Conservation (phyloP, 148 eudicot species). For the Tetragonia tetragonoides region DNA sequence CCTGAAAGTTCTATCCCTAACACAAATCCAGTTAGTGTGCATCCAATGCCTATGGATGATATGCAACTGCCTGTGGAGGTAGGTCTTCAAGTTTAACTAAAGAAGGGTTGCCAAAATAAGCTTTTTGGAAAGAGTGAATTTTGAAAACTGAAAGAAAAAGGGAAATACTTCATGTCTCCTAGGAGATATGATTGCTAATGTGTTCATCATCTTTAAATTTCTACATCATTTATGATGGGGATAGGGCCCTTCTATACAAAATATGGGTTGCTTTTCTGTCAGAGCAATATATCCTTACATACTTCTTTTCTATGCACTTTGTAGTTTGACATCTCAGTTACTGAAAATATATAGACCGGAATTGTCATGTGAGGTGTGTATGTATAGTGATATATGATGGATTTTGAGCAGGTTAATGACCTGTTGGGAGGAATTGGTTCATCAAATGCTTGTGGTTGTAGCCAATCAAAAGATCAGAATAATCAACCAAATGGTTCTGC, state of each 20-base stretch:
- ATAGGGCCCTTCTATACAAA: background rate
- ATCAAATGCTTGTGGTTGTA: constrained; percentile 39
- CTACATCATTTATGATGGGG: background rate
- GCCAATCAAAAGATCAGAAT: constrained; percentile 38
- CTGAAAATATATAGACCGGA: background rate
- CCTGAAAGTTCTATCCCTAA: constrained; percentile 30
- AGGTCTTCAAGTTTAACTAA: background rate
- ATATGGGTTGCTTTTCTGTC: background rate
- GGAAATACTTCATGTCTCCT: background rate
- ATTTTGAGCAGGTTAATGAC: constrained; percentile 28
- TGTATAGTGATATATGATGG: background rate
- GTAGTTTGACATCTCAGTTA: constrained; percentile 3
- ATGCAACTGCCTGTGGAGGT: constrained; percentile 47
- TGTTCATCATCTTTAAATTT: background rate
- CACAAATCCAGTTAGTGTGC: constrained; percentile 42
- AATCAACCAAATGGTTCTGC: constrained; percentile 25
- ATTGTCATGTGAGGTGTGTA: background rate
- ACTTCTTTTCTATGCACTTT: background rate
- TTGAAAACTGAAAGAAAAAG: background rate
- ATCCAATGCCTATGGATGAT: constrained; percentile 49
- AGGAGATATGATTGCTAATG: background rate
- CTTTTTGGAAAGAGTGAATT: background rate
- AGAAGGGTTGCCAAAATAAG: background rate
- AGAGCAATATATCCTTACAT: background rate
- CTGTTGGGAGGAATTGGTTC: constrained; percentile 25